Evolutionary conservation across 2,329 filamentous ascomycete genomes (phyloP).

Genomic region (Penicillium sp.): DNA sequence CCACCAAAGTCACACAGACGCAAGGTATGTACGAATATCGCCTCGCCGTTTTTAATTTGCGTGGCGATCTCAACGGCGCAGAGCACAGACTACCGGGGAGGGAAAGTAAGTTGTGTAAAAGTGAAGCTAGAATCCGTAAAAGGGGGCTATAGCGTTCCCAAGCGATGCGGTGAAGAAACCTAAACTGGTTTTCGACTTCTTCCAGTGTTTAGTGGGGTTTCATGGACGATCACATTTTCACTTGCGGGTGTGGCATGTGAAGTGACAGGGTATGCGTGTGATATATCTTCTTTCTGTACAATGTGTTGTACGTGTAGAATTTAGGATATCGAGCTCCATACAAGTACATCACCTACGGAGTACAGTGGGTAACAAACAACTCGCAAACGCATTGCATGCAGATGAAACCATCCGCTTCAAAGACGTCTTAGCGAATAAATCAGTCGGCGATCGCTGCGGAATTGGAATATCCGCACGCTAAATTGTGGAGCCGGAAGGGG

Average conservation of each 20-base stretch:
- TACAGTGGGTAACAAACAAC: no score
- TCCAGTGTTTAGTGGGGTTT: not conserved
- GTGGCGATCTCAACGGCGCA: slow-evolving; percentile 3
- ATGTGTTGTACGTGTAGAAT: not conserved
- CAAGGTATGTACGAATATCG: not conserved
- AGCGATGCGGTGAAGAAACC: slow-evolving; percentile 2
- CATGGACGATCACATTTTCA: slow-evolving; percentile 2
- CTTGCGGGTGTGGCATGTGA: no score
- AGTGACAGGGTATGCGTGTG: no score
- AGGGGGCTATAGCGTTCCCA: not conserved
- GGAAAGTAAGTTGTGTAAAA: not conserved
- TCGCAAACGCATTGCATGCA: not conserved
- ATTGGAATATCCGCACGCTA: slow-evolving; percentile 1
- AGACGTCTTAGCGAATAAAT: not conserved
- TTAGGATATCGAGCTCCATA: not conserved
- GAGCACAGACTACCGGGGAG: slow-evolving; percentile 1
- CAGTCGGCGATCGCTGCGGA: slow-evolving; percentile 2
- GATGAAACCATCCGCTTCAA: not conserved
- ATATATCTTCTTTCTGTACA: not conserved
- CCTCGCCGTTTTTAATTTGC: slow-evolving; percentile 3
- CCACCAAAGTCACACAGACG: not conserved
- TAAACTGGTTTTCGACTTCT: not conserved
- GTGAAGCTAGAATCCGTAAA: not conserved
- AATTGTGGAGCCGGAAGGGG: not conserved
- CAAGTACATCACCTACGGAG: no score